Percentiles rank a stretch among this genome's conserved stretches.
Conservation (phyloP, 106 monocot species). For the Narthecium ossifragum region DNA sequence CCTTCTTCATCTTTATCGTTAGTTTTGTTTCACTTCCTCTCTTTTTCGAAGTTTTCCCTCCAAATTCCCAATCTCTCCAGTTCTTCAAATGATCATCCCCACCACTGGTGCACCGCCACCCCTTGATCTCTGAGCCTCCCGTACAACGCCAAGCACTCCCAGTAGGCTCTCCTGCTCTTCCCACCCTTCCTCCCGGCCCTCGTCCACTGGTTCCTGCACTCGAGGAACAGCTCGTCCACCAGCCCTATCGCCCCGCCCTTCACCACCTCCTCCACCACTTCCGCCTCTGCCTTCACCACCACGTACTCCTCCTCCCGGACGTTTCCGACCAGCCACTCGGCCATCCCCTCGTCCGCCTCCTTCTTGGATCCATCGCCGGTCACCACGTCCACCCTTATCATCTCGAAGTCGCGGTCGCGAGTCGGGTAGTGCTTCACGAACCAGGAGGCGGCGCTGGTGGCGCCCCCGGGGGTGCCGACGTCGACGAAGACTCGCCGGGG, state of each 20-base stretch:
- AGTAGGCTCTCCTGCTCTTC: constrained; percentile 34
- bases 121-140: constrained; percentile 46
- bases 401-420: constrained; percentile 39
- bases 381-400: constrained; percentile 46
- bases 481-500: constrained; percentile 51
- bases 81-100: too few species aligned
- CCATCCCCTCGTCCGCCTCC: constrained; percentile 13
- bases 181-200: constrained; percentile 6
- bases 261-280: constrained; percentile 57
- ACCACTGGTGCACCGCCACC: constrained; percentile 66
- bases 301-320: constrained; percentile 67
- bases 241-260: constrained; percentile 32
- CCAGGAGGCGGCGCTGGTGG: constrained; percentile 29
- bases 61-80: too few species aligned
- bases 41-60: too few species aligned
- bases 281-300: constrained; percentile 80
- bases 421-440: constrained; percentile 59
- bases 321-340: constrained; percentile 50
- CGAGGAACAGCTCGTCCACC: constrained; percentile 74
- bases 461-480: constrained; percentile 15
- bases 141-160: constrained; percentile 57
- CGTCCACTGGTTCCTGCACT: constrained; percentile 43
- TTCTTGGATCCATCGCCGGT: too few species aligned
- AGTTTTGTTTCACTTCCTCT: too few species aligned
- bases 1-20: too few species aligned